Evolutionary conservation across 441 rosid genomes (phyloP), one percentile per base, ranked within the genome.

Genomic region (Populus hybrid): DNA sequence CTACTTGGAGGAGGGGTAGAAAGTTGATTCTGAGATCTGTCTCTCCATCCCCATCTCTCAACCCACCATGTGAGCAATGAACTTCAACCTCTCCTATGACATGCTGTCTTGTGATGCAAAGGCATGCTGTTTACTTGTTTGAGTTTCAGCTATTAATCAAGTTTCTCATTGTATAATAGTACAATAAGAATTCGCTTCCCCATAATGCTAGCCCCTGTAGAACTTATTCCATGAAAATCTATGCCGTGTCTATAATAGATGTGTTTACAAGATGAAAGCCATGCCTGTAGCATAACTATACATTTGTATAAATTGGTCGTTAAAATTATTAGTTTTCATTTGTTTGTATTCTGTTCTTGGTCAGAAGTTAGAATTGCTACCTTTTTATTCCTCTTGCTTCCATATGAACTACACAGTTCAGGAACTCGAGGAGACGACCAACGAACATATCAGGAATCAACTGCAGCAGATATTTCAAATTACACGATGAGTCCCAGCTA

Each of bases 11-110:
- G 24, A 24, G 24, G 24, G 24, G 24, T 24, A 24, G 24, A 24
- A 24, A 24, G 24, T 24, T 95, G 88, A 95, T 93, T 79, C 80
- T 95, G 76, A 89, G 89, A 79, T 94, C 98, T 14, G 86, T 95
- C 72, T 89, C 92, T 20, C 88, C 90, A 26, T 89, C 89, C 76
- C 93, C 92, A 68, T 88, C 89, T 21, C 91, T 91, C 82, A 86
- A 85, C 79, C 82, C 91, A 20, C 87, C 81, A 53, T 28, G 64
- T 64, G 64, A 82, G 72, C 74, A 21, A 42, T 65, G 78, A 75
- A 40, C 64, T 59, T 23, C 71, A 8, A 11, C 28, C 23, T 35
- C 33, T 21, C 9, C 9, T 6, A 6, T 24, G 38, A 67, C 29
- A 40, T 24, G 45, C 50, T 9, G 3, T 16, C 24, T 71, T n/a